Evolutionary conservation across 352 stramenopile species (phyloP), one percentile per base, ranked within the genome.

Genomic region (Peronospora farinosa): DNA sequence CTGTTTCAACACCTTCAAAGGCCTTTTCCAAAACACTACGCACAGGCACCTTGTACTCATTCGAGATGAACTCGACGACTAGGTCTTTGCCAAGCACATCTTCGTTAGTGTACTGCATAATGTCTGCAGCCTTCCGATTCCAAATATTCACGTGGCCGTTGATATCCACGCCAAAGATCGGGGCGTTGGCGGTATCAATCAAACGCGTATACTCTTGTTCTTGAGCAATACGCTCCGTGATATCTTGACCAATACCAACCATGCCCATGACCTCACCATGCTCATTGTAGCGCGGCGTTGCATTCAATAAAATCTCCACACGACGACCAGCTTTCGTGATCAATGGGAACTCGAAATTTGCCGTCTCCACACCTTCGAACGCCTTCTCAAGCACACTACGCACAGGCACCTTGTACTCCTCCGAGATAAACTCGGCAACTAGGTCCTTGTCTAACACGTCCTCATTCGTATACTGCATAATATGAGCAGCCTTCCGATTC

Each of bases 141-240:
- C 74, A 81, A 17, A 83, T 80, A 15, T 84, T 83, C 5, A 84
- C 72, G 2, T 48, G 39, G 11, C 78, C 69, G 51, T 56, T 39
- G 12, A 56, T 46, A 43, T 94, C 78, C 2, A 94, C 75, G 17
- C 83, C 85, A 37, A 95, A 92, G 19, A 94, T 94, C 10, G 84
- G 79, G 3, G 81, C 76, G 37, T 95, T 94, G 0, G 78, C 75
- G 6, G 63, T 84, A 25, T 89, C 75, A 27, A 89, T 82, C 9
- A 88, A 47, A 2, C 69, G 48, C 0, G 30, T 63, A 23, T 83
- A 78, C 31, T 79, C 72, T 12, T 77, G 53, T 6, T 79, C 69
- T 23, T 77, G 67, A 0, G 63, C 69, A 38, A 75, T 73, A 0
- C 74, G 74, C 10, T 81, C 69, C 3, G 78, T 88, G 35, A 88